Evolutionary conservation across 805 yeast species (phyloP), one percentile per base, ranked within the genome.

Genomic region (Lachancea nothofagi): DNA sequence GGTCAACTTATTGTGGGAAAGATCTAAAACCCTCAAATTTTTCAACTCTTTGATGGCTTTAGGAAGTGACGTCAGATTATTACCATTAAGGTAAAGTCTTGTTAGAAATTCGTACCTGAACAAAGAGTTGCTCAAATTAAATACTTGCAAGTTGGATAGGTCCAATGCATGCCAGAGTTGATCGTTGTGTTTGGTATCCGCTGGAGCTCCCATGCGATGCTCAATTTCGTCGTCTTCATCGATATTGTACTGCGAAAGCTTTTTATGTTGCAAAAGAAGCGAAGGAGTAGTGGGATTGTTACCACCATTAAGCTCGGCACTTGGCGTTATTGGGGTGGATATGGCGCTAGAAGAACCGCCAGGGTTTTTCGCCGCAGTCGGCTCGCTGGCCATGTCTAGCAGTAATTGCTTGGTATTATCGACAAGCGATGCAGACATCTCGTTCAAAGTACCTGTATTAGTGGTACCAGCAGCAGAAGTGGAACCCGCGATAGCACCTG

Each of bases 161-260:
- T 93, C 99, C 48, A 93, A 68, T 5, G 89, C 90, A 39, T 94
- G 83, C 99, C 99, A 93, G 56, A 84, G 73, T 65, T 89, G 97
- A 44, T 80, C 81, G 26, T 83, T 78, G 45, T 50, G 53, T 33
- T 60, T 52, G 17, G 51, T 38, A 34, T 47, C 46, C 31, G 44
- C 43, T 22, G 51, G 51, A 14, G 50, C 50, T 26, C 43, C 32
- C 45, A 49, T 44, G 30, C 52, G 48, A 36, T 49, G 49, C 34
- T 53, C 62, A 34, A 40, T 55, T 55, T 79, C 82, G 52, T 81
- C 85, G 47, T 79, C 84, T 44, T 71, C 74, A 39, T 67, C 69
- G 19, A 61, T 60, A 38, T 66, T 64, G 37, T 54, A 61, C 41
- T 66, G 70, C 4, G 71, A 60, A 21, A 61, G 48, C 47, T 68